Evolutionary conservation across 352 stramenopile genomes (phyloP).

Genomic region (Globisporangium lucens): DNA sequence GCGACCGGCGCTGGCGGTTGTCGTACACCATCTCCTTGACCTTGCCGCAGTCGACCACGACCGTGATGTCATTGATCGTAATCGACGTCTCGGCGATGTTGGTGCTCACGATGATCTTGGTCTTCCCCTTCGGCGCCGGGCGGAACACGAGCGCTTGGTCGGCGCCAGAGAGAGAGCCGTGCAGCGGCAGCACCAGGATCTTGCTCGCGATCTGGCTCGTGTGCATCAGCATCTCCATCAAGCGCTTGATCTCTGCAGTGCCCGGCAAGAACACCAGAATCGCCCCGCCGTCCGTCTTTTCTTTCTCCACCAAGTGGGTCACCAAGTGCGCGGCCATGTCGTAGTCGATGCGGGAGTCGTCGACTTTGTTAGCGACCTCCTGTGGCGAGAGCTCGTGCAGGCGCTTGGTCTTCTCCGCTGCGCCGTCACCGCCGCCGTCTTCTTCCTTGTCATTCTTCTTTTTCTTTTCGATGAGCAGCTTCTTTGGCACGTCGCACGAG

Average conservation of each 20-base stretch:
- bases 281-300: constrained; percentile 31
- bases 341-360: constrained; percentile 94
- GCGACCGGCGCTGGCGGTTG: constrained; percentile 55
- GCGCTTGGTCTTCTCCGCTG: constrained; percentile 24
- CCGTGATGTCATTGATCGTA: constrained; percentile 87
- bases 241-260: constrained; percentile 77
- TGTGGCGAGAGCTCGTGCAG: constrained; percentile 32
- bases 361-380: constrained; percentile 67
- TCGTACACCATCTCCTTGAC: constrained; percentile 91
- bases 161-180: constrained; percentile 65
- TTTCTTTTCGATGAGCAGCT: constrained; percentile 54
- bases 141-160: constrained; percentile 81
- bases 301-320: constrained; percentile 56
- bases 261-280: constrained; percentile 85
- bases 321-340: constrained; percentile 88
- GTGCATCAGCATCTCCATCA: constrained; percentile 67
- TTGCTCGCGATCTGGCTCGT: constrained; percentile 25
- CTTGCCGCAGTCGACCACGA: constrained; percentile 83
- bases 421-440: constrained; percentile 27
- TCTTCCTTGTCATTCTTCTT: constrained; percentile 30
- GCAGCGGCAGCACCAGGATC: constrained; percentile 70
- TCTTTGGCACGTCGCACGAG: constrained; percentile 57
- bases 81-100: constrained; percentile 91
- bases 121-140: constrained; percentile 52
- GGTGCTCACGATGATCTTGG: constrained; percentile 85